Percentiles rank a stretch among this genome's conserved stretches.
phyloP scores from a whole-genome alignment of 352 stramenopile species.

The Pythium scleroteichum region DNA sequence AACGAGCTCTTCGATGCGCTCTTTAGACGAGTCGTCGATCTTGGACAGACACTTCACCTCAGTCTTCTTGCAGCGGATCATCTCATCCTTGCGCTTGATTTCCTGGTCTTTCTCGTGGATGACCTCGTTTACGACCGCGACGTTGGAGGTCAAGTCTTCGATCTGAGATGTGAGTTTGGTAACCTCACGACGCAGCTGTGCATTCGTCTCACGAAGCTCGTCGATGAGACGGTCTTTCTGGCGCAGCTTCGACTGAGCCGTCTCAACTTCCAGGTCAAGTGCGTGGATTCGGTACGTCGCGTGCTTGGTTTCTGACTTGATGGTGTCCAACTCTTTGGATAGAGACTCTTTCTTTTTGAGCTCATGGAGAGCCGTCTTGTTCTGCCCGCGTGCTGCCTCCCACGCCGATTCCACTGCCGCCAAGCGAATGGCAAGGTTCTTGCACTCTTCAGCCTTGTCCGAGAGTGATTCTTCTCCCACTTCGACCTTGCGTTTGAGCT shows the following conservation, averaged over 20 bases:
- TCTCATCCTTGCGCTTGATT: conserved; percentile 60
- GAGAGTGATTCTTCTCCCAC: conserved; percentile 41
- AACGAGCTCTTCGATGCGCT: conserved; percentile 78
- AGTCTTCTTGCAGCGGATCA: conserved; percentile 72
- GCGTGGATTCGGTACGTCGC: conserved; percentile 73
- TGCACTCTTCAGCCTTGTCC: conserved; percentile 72
- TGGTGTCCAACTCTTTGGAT: conserved; percentile 62
- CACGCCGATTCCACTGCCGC: conserved; percentile 77
- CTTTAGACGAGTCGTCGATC: conserved; percentile 75
- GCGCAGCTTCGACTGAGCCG: conserved; percentile 70
- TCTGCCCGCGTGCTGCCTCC: conserved; percentile 75
- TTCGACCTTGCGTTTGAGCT: conserved; percentile 66
- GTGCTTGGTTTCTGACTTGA: conserved; percentile 73
- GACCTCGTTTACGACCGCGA: conserved; percentile 51
- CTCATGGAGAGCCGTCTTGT: conserved; percentile 73
- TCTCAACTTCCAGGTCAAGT: conserved; percentile 73
- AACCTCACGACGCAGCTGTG: conserved; percentile 67
- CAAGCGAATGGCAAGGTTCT: conserved; percentile 61
- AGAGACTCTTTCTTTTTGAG: conserved; percentile 81
- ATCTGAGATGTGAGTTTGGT: conserved; percentile 44
- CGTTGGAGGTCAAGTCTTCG: conserved; percentile 47
- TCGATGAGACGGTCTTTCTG: conserved; percentile 74
- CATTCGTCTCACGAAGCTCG: conserved; percentile 67
- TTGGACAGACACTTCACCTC: conserved; percentile 77
- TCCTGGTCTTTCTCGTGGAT: conserved; percentile 61